These are phyloP conservation scores for Daldinia loculata DNA, from an alignment of 495 filamentous ascomycete genomes.

Conservation along the genomic window DNA sequence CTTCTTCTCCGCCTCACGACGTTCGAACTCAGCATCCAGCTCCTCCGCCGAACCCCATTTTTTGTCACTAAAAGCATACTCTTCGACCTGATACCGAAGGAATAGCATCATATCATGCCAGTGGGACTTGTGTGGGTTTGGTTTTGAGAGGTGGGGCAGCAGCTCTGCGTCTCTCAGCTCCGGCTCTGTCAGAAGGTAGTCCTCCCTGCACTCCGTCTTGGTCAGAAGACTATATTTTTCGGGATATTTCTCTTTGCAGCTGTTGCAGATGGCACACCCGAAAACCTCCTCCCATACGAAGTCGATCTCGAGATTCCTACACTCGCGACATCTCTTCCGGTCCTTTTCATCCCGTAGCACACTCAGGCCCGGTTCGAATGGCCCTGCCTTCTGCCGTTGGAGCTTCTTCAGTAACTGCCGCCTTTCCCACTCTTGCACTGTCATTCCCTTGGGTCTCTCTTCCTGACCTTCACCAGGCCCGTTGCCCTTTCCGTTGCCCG, in stretches of 20 bases:
- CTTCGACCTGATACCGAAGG: constrained; percentile 91
- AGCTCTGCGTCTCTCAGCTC: constrained; percentile 87
- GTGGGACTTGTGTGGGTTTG: constrained; percentile 93
- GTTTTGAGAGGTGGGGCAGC: constrained; percentile 84
- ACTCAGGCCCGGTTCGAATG: constrained; percentile 86
- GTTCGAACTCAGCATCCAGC: constrained; percentile 89
- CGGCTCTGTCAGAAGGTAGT: constrained; percentile 94
- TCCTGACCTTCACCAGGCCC: constrained; percentile 51
- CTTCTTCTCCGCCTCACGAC: constrained; percentile 83
- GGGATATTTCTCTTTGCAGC: constrained; percentile 78
- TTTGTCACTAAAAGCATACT: constrained; percentile 76
- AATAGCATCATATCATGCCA: constrained; percentile 99
- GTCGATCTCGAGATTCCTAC: constrained; percentile 84
- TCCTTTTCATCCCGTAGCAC: constrained; percentile 68
- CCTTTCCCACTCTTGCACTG: constrained; percentile 89
- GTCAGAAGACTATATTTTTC: constrained; percentile 94
- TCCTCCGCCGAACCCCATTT: constrained; percentile 88
- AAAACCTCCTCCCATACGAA: constrained; percentile 87
- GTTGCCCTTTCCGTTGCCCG: constrained; percentile 33
- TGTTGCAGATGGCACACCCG: constrained; percentile 30
- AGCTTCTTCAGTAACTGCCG: constrained; percentile 74
- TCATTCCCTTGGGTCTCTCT: constrained; percentile 79
- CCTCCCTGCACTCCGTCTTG: constrained; percentile 94
- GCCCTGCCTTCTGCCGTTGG: constrained; percentile 76
- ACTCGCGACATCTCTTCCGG: constrained; percentile 83